A percentile compares a stretch with the other conserved stretches of the same genome.
These are phyloP conservation scores for Tuber aestivum DNA, from an alignment of 495 filamentous ascomycete genomes.

Conservation along the genomic window DNA sequence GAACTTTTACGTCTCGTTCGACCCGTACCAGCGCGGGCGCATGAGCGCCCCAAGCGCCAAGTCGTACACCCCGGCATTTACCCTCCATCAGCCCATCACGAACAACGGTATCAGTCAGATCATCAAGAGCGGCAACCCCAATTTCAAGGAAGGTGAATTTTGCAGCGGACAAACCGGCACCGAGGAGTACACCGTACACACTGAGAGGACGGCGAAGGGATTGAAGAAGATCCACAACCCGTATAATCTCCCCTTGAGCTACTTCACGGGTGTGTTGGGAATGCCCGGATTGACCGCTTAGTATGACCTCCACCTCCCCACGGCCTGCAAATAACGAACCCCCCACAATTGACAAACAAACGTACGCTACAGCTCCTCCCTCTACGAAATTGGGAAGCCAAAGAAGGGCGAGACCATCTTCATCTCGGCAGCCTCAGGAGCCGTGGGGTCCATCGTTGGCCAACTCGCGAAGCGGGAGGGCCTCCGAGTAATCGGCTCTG, in stretches of 20 bases:
- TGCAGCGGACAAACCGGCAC: conserved; percentile 56
- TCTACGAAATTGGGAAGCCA: conserved; percentile 77
- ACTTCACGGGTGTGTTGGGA: conserved; percentile 68
- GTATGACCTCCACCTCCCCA: conserved; percentile 13
- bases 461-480: conserved; percentile 85
- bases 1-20: conserved; percentile 72
- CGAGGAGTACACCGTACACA: conserved; percentile 57
- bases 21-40: conserved; percentile 71
- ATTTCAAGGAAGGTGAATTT: conserved; percentile 62
- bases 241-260: conserved; percentile 56
- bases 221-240: conserved; percentile 55
- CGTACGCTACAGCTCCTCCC: conserved; percentile 48
- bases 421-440: conserved; percentile 72
- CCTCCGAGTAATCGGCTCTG: conserved; percentile 68
- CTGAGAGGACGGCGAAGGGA: conserved; percentile 34
- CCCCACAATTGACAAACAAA: conserved; percentile 5
- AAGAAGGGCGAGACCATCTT: conserved; percentile 87
- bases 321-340: neutral
- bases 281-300: conserved; percentile 88
- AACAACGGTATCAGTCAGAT: conserved; percentile 58
- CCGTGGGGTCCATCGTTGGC: conserved; percentile 78
- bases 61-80: conserved; percentile 60
- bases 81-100: conserved; percentile 53
- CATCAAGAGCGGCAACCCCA: conserved; percentile 57
- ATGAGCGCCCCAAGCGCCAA: conserved; percentile 51